A percentile compares a stretch with the other conserved stretches of the same genome.
Evolutionary conservation across 768 basidiomycete genomes (phyloP).

Genomic region (Tephrocybe sp.): DNA sequence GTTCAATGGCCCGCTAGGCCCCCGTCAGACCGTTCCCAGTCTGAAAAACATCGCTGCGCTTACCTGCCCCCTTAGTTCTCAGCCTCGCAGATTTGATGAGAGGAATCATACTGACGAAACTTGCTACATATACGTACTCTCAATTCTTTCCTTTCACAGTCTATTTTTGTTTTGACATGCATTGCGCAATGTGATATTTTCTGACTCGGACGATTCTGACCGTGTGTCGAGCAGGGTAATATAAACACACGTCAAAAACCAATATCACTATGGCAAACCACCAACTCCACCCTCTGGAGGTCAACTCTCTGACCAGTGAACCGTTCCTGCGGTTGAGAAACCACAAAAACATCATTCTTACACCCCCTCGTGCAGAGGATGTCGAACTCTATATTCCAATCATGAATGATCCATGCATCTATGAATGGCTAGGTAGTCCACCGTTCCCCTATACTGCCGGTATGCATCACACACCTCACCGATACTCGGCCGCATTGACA

Average conservation of each 20-base stretch:
- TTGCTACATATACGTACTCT: too few relatives aligned
- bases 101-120: too few relatives aligned
- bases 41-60: too few relatives aligned
- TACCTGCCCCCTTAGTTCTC: too few relatives aligned
- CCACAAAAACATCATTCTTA: slow-evolving; percentile 58
- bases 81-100: too few relatives aligned
- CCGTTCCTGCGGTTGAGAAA: slow-evolving; percentile 50
- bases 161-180: not conserved
- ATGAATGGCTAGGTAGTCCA: slow-evolving; percentile 42
- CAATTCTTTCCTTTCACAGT: too few relatives aligned
- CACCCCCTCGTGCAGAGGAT: slow-evolving; percentile 47
- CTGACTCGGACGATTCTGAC: not conserved
- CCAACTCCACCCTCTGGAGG: slow-evolving; percentile 32
- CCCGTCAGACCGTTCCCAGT: too few relatives aligned
- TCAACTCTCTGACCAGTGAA: slow-evolving; percentile 35
- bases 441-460: slow-evolving; percentile 54
- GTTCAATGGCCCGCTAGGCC: not conserved
- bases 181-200: not conserved
- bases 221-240: slow-evolving; percentile 1
- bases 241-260: not conserved
- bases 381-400: slow-evolving; percentile 26
- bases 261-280: slow-evolving; percentile 20
- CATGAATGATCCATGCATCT: slow-evolving; percentile 53
- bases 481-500: too few relatives aligned
- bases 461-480: slow-evolving; percentile 20